Percentiles rank a stretch among this genome's conserved stretches.
These are phyloP conservation scores for Liriodendron chinense DNA, from an alignment of 164 flowering plant genomes.

Conservation along the genomic window DNA sequence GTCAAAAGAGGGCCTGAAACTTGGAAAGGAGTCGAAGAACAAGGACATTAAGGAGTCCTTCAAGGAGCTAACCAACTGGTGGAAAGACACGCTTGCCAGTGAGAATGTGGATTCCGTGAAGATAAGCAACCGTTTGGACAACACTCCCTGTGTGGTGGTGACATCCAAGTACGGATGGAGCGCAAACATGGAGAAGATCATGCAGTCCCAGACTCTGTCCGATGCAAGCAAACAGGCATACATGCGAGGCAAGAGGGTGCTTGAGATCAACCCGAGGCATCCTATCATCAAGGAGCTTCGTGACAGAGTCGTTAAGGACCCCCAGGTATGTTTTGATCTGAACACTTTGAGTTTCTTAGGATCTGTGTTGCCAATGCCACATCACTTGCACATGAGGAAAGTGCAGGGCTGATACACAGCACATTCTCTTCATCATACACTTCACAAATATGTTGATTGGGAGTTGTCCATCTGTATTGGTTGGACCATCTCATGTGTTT, in stretches of 20 bases:
- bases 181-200: constrained; percentile 95
- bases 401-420: no score
- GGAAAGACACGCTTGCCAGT: constrained; percentile 71
- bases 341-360: no score
- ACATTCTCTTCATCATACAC: no score
- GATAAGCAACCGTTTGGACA: constrained; percentile 79
- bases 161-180: constrained; percentile 98
- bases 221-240: constrained; percentile 92
- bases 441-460: no score
- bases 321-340: constrained; percentile 55
- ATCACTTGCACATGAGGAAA: no score
- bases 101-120: constrained; percentile 93
- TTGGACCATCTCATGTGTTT: no score
- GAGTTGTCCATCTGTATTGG: no score
- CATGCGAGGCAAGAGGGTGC: constrained; percentile 96
- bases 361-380: no score
- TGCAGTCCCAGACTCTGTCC: constrained; percentile 93
- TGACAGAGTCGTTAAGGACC: constrained; percentile 65
- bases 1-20: constrained; percentile 91
- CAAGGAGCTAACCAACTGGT: constrained; percentile 95
- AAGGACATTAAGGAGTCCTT: constrained; percentile 89
- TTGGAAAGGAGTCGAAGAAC: constrained; percentile 80
- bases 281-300: constrained; percentile 92
- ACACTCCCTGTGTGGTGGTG: constrained; percentile 95
- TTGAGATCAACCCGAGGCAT: constrained; percentile 94